Evolutionary conservation across 2,329 filamentous ascomycete species (phyloP).

Genomic region (Didymella glomerata): DNA sequence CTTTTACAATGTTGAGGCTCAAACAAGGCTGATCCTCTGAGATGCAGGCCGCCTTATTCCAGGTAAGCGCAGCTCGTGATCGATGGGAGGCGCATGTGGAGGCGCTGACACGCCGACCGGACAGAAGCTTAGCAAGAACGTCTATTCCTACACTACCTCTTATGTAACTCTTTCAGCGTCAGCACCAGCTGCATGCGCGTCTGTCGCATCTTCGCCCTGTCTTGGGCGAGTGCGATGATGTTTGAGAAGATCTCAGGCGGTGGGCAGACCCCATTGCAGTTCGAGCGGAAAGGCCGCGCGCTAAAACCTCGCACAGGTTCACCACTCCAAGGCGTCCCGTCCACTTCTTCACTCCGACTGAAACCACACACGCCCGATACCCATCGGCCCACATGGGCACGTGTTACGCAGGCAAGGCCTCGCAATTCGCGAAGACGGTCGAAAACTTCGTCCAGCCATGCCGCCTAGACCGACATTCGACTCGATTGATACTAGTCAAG

Average conservation of each 20-base stretch:
- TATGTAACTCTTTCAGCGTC: conserved; percentile 10
- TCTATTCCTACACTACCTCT: neutral
- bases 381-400: conserved; percentile 17
- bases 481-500: conserved; percentile 17
- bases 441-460: conserved; percentile 7
- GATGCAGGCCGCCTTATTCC: conserved; percentile 8
- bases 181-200: neutral
- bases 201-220: neutral
- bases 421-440: conserved; percentile 2
- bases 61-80: conserved; percentile 6
- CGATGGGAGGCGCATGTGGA: conserved; percentile 6
- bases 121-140: conserved; percentile 10
- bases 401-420: conserved; percentile 22
- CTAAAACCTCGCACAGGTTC: conserved; percentile 4
- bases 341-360: conserved; percentile 4
- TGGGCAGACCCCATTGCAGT: conserved; percentile 6
- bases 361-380: conserved; percentile 22
- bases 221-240: neutral
- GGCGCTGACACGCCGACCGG: conserved; percentile 6
- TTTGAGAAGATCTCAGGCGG: conserved; percentile 12
- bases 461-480: conserved; percentile 4
- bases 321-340: neutral
- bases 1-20: conserved; percentile 10
- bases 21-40: conserved; percentile 16
- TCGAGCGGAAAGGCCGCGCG: conserved; percentile 3